Evolutionary conservation across 176 grass and related monocot genomes (phyloP), one percentile per base, ranked within the genome.

Genomic region (Juncus effusus): DNA sequence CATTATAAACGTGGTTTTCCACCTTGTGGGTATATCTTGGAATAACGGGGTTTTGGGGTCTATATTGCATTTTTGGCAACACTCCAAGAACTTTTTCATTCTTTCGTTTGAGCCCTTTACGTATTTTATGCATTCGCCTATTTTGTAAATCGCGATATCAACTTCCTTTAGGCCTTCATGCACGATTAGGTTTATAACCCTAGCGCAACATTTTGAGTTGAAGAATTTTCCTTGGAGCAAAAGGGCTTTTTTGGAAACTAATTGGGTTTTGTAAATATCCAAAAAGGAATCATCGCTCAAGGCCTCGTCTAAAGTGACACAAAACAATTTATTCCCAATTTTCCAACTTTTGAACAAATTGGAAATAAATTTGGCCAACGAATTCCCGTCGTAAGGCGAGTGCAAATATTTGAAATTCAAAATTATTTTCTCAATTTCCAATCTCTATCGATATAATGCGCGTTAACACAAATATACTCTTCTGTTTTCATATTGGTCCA

Each of bases 281-380:
- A 72, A 53, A 53, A 72, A 72, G 54, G 68, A 57, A 13, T 72
- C 68, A 42, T 72, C 68, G 28, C 68, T 72, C 57, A 72, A 41
- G 14, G 68, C 68, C 14, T 72, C 68, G 42, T 72, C 68, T 55
- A 72, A 53, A 8, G 53, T 58, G 42, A 72, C 57, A 52, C 68
- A 72, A 59, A 72, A 72, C 38, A 72, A 72, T 72, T 71, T 71
- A 52, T 71, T 72, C 42, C 57, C 68, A 42, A 72, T 55, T 40
- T 55, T 72, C 68, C 68, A 72, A 59, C 68, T 72, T 72, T 72
- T 72, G 57, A 72, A 72, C 68, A 59, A 72, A 72, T n/a, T 72
- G 19, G 68, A 72, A 59, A 72, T 45, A 13, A 72, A 42, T 55
- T 55, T 55, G 40, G 68, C 42, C 13, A 72, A 41, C 14, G 68